These are phyloP conservation scores for Arctium minus DNA, from an alignment of 129 eudicot genomes.

Conservation along the genomic window DNA sequence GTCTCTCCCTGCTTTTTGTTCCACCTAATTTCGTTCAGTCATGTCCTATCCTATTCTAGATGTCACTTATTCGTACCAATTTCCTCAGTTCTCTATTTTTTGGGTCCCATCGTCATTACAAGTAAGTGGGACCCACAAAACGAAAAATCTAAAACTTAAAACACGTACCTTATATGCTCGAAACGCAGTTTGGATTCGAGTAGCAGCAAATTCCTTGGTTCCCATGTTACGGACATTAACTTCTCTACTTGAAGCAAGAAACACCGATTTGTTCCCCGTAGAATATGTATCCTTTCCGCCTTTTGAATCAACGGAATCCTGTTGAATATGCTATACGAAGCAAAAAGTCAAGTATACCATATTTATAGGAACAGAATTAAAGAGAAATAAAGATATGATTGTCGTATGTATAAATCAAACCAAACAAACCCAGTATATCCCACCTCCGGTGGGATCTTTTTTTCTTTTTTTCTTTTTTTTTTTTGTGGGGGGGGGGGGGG, in stretches of 20 bases:
- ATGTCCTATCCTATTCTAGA: background rate
- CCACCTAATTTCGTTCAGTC: background rate
- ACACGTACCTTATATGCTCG: constrained; percentile 43
- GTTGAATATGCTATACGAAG: constrained; percentile 9
- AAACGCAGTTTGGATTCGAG: constrained; percentile 43
- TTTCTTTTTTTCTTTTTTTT: too few relatives aligned
- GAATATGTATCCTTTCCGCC: constrained; percentile 9
- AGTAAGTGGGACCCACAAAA: background rate
- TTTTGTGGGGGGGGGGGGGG: too few relatives aligned
- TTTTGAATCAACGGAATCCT: constrained; percentile 17
- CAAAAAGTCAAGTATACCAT: background rate
- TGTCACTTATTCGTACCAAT: background rate
- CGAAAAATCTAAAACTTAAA: background rate
- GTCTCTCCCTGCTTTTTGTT: background rate
- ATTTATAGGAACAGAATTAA: too few relatives aligned
- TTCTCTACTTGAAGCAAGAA: constrained; percentile 9
- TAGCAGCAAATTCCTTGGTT: constrained; percentile 36
- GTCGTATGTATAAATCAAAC: too few relatives aligned
- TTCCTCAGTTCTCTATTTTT: background rate
- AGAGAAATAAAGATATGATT: too few relatives aligned
- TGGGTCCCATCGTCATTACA: background rate
- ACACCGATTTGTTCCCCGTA: background rate
- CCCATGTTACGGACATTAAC: background rate
- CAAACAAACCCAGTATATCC: too few relatives aligned
- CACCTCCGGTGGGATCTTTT: too few relatives aligned